Evolutionary conservation across 31 red algal genomes (phyloP), one percentile per base, ranked within the genome.

Genomic region (Odonthalia washingtoniensis): DNA sequence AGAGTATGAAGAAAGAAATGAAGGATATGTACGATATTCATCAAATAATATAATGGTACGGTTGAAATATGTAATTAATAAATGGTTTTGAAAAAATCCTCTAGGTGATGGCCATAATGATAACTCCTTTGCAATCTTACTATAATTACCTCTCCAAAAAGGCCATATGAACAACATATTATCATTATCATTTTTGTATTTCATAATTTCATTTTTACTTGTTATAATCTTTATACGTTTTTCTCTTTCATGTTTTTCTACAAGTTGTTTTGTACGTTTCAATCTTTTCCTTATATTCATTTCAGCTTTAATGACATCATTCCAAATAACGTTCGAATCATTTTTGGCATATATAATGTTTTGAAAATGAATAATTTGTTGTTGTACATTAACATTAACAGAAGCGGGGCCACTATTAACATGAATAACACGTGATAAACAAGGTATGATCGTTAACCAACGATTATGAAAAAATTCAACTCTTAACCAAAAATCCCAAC

Each of bases 401-500:
- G n/a, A n/a, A n/a, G n/a, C n/a, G n/a, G n/a, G n/a, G 18, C 88
- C 88, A 3, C 21, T 70, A 0, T 52, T 70, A 41, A 74, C 45
- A 78, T 91, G 88, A 5, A n/a, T 60, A 26, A 91, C 88, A 28
- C 88, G 88, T 1, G 88, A 61, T 32, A 84, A 5, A 17, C 35
- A 12, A 2, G 88, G 88, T n/a, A 62, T 84, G 68, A 91, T 37
- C 39, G 78, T 83, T 3, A 72, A 39, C 79, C 78, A 84, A 33
- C 88, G 78, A 28, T 91, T 32, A 1, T 28, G 46, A 64, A 67
- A 78, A 52, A 91, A 84, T 34, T 35, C 27, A 37, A 84, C 38
- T 31, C 88, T 2, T 24, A 91, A 61, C 78, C 79, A 83, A 46
- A 69, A 91, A 52, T 91, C 88, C 88, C 88, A 91, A 24, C 88